Evolutionary conservation across 768 basidiomycete species (phyloP), one percentile per base, ranked within the genome.

Genomic region (Termitomyces sp.): DNA sequence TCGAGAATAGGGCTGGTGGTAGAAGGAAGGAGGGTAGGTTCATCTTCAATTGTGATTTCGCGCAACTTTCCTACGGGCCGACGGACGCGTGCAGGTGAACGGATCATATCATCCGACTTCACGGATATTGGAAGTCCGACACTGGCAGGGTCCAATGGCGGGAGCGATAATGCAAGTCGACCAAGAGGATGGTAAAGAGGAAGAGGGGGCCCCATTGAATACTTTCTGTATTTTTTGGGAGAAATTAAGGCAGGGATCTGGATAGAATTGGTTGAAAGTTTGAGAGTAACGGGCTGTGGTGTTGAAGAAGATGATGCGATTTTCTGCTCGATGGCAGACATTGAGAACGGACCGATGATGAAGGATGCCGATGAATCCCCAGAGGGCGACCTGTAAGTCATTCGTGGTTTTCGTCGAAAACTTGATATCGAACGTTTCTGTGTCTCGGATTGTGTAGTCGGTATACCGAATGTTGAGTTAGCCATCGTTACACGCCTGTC

Each of bases 181-280:
- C 87, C 87, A 37, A 84, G 73, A 32, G 88, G 88, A 68, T 89
- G 88, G 67, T 89, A 89, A 49, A 90, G 72, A 25, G 88, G 86
- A 43, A 89, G 76, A 32, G 80, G 76, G 5, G 80, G 76, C 8
- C 65, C 68, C 65, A 75, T 72, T 57, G 71, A 67, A 61, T 69
- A 67, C 61, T 68, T 64, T 42, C 68, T 61, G 20, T 68, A 66
- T 34, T 63, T 65, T 29, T 36, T 51, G 20, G 38, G 38, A 48
- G 47, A 36, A n/a, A 40, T 56, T 3, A 52, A 32, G 51, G 42
- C 29, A 14, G 53, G 17, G 10, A 56, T 32, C 14, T 55, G 56
- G 34, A 56, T 48, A 15, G 66, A 56, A 52, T 25, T 59, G 32
- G 59, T 43, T 20, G 63, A 49, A 9, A 60, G 32, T 49, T 58